Percentiles rank a stretch among this genome's conserved stretches.
Evolutionary conservation across 495 filamentous ascomycete genomes (phyloP).

Genomic region (Clohesyomyces aquaticus): DNA sequence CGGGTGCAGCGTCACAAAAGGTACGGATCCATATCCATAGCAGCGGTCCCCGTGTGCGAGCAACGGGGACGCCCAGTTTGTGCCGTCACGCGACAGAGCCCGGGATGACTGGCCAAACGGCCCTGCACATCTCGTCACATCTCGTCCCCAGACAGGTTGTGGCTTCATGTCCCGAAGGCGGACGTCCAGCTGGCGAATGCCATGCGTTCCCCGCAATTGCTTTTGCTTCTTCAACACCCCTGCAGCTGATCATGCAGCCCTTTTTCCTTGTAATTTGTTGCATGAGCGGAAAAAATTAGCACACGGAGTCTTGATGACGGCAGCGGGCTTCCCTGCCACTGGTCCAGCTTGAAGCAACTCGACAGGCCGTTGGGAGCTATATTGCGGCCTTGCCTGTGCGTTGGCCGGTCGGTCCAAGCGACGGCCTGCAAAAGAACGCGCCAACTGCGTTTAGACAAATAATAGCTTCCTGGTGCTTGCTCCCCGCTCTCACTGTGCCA

Average conservation of each 20-base stretch:
- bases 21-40: constrained; percentile 23
- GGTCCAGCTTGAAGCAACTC: constrained; percentile 7
- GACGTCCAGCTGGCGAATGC: constrained; percentile 5
- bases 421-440: constrained; percentile 24
- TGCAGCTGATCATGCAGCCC: constrained; percentile 45
- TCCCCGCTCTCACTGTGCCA: constrained; percentile 37
- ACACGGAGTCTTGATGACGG: not conserved
- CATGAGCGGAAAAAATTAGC: constrained; percentile 31
- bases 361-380: constrained; percentile 27
- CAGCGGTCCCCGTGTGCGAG: constrained; percentile 21
- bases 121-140: constrained; percentile 3
- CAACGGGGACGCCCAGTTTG: not conserved
- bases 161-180: constrained; percentile 1
- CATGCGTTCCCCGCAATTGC: constrained; percentile 40
- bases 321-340: constrained; percentile 21
- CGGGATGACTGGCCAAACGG: not conserved
- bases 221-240: constrained; percentile 39
- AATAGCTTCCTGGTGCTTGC: constrained; percentile 22
- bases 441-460: constrained; percentile 44
- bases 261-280: constrained; percentile 38
- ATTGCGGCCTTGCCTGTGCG: constrained; percentile 33
- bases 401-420: constrained; percentile 32
- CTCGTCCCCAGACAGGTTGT: constrained; percentile 18
- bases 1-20: constrained; percentile 6
- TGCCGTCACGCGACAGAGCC: constrained; percentile 24